Percentiles rank a stretch among this genome's conserved stretches.
These are phyloP conservation scores for Exophiala sp. DNA, from an alignment of 2,329 filamentous ascomycete genomes.

Conservation along the genomic window DNA sequence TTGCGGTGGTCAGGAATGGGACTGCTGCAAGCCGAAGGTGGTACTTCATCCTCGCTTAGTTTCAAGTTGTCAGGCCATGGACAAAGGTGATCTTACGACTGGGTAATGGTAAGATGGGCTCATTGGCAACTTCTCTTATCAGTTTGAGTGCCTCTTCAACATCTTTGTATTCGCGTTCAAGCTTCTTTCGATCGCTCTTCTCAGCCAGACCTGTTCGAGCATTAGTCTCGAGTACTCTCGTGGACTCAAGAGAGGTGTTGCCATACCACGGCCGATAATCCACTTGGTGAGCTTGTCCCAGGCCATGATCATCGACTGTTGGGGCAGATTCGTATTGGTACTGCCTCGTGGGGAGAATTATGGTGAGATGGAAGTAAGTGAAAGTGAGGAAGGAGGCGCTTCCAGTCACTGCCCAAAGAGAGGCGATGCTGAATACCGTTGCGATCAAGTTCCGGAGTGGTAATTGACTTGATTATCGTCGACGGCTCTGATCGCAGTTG, in stretches of 20 bases:
- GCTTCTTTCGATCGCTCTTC: slow-evolving; percentile 12
- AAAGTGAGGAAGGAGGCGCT: background rate
- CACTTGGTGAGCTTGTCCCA: slow-evolving; percentile 15
- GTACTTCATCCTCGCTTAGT: slow-evolving; percentile 4
- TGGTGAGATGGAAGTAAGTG: background rate
- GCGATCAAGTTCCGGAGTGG: background rate
- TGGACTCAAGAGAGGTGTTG: background rate
- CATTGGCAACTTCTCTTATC: slow-evolving; percentile 15
- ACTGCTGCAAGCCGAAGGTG: background rate
- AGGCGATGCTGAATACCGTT: background rate
- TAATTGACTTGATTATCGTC: slow-evolving; percentile 27
- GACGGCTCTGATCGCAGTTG: slow-evolving; percentile 27
- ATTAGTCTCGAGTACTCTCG: background rate
- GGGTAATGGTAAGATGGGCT: slow-evolving; percentile 6
- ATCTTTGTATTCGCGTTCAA: slow-evolving; percentile 20
- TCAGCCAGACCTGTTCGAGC: slow-evolving; percentile 10
- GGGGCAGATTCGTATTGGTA: background rate
- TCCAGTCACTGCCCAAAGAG: background rate
- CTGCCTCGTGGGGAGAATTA: background rate
- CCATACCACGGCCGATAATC: slow-evolving; percentile 20
- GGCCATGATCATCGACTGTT: background rate
- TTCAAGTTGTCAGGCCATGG: background rate
- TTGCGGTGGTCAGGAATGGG: slow-evolving; percentile 5
- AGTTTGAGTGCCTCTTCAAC: slow-evolving; percentile 14
- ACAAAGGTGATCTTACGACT: slow-evolving; percentile 6